A percentile compares a stretch with the other conserved stretches of the same genome.
phyloP scores from a whole-genome alignment of 140 eudicot species.

The Flaveria floridana region DNA sequence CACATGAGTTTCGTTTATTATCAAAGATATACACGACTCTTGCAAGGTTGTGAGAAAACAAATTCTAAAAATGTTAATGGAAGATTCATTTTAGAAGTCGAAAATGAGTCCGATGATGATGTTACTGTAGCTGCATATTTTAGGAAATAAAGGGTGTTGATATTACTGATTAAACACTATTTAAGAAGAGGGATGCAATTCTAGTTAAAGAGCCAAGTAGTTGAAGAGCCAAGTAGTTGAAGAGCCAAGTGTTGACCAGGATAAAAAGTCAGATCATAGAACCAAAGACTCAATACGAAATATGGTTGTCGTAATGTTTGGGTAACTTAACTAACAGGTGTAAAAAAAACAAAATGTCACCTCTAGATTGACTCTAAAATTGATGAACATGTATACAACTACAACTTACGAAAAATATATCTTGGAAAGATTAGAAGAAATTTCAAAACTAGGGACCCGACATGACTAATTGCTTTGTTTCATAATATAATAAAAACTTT shows the following conservation, averaged over 20 bases:
- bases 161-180: background rate
- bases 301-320: too few species aligned
- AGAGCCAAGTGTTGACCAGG: background rate
- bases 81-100: background rate
- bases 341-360: too few species aligned
- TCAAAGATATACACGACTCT: background rate
- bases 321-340: too few species aligned
- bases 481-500: too few species aligned
- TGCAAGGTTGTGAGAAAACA: background rate
- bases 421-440: too few species aligned
- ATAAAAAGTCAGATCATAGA: constrained; percentile 18
- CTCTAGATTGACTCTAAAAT: too few species aligned
- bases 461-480: too few species aligned
- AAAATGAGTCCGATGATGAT: constrained; percentile 9
- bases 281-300: background rate
- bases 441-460: too few species aligned
- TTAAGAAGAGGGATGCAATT: constrained; percentile 25
- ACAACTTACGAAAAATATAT: too few species aligned
- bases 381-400: too few species aligned
- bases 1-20: background rate
- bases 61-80: background rate
- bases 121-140: constrained; percentile 10
- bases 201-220: background rate
- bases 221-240: too few species aligned
- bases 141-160: constrained; percentile 27